A percentile compares a stretch with the other conserved stretches of the same genome.
phyloP scores from a whole-genome alignment of 371 early-diverging fungal genomes.

The Choanephora cucurbitarum region DNA sequence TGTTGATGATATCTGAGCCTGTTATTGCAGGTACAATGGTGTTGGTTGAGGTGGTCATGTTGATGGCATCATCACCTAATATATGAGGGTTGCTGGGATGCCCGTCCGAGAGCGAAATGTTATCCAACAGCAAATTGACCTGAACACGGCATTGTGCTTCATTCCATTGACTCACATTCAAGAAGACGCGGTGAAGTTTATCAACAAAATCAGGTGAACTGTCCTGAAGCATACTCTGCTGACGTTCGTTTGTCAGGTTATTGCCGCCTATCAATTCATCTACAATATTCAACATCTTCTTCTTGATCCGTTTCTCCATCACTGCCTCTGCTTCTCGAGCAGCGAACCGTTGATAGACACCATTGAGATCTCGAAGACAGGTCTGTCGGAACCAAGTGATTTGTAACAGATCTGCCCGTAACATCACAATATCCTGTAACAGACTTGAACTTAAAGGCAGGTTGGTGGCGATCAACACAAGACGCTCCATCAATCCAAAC shows the following conservation, averaged over 20 bases:
- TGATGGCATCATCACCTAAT: slow-evolving; percentile 28
- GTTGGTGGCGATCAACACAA: slow-evolving; percentile 40
- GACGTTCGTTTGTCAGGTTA: slow-evolving; percentile 17
- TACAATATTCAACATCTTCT: slow-evolving; percentile 46
- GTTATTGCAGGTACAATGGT: neutral
- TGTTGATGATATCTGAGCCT: slow-evolving; percentile 21
- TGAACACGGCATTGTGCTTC: slow-evolving; percentile 64
- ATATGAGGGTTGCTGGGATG: slow-evolving; percentile 33
- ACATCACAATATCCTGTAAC: slow-evolving; percentile 41
- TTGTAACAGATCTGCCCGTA: slow-evolving; percentile 41
- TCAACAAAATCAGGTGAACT: slow-evolving; percentile 40
- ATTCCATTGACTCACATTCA: slow-evolving; percentile 61
- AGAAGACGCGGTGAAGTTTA: slow-evolving; percentile 51
- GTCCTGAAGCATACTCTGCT: slow-evolving; percentile 23
- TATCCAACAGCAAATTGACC: slow-evolving; percentile 57
- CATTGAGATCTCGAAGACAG: slow-evolving; percentile 47
- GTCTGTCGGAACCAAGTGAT: slow-evolving; percentile 49
- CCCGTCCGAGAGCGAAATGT: slow-evolving; percentile 47
- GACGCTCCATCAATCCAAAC: slow-evolving; percentile 42
- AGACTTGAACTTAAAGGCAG: slow-evolving; percentile 43
- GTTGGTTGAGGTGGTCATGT: slow-evolving; percentile 3
- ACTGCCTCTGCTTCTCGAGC: slow-evolving; percentile 29
- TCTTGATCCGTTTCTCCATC: slow-evolving; percentile 39
- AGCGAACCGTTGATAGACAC: slow-evolving; percentile 50
- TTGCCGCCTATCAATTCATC: slow-evolving; percentile 46